A percentile compares a stretch with the other conserved stretches of the same genome.
Conservation (phyloP, 805 yeast species). For the Metschnikowia drakensbergensis region DNA sequence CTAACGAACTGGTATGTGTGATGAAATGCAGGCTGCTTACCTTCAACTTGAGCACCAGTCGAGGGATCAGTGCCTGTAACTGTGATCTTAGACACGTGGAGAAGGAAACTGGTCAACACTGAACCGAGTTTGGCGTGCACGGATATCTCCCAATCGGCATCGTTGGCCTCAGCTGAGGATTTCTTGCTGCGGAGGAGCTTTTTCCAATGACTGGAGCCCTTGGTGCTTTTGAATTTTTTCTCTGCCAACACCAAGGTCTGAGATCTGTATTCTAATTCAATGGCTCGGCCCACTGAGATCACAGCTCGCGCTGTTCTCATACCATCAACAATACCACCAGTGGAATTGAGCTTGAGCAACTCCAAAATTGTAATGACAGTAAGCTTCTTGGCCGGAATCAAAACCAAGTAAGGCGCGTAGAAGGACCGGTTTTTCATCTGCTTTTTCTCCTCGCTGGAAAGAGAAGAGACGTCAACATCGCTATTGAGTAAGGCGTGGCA, state of each 20-base stretch:
- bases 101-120: constrained; percentile 63
- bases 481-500: constrained; percentile 46
- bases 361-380: constrained; percentile 84
- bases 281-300: constrained; percentile 73
- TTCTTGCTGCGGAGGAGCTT: constrained; percentile 33
- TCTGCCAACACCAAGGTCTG: constrained; percentile 60
- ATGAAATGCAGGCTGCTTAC: constrained; percentile 83
- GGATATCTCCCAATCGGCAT: constrained; percentile 24
- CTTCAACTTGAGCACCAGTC: constrained; percentile 61
- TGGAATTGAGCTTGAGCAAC: constrained; percentile 64
- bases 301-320: constrained; percentile 83
- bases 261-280: constrained; percentile 79
- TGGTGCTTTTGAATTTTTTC: constrained; percentile 43
- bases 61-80: constrained; percentile 81
- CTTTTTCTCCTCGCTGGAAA: constrained; percentile 16
- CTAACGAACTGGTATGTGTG: constrained; percentile 80
- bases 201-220: constrained; percentile 47
- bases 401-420: constrained; percentile 73
- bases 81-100: constrained; percentile 78
- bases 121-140: constrained; percentile 71
- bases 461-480: constrained; percentile 11
- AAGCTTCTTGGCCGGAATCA: constrained; percentile 76
- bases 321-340: constrained; percentile 75
- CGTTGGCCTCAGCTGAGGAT: constrained; percentile 5
- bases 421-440: constrained; percentile 43